Base-by-base conservation (phyloP, 2,329 filamentous ascomycete genomes). In the Zelopaecilomyces penicillatus region DNA sequence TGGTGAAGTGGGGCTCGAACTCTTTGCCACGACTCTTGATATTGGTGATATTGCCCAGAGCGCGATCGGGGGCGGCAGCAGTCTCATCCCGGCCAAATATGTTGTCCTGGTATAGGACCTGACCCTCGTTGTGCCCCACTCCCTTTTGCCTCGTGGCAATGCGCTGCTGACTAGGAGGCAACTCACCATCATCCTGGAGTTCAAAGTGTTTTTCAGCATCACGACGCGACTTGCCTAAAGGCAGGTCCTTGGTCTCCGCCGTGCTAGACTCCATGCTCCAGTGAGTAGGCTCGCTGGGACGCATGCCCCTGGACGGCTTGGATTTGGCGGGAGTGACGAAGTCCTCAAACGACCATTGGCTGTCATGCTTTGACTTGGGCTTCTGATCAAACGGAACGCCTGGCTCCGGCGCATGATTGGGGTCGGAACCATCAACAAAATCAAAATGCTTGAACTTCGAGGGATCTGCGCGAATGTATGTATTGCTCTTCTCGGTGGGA, bases 261-360 rank as follows among this genome's bases (percentile, higher is more conserved):
- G 26, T 19, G 48, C 33, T 43, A 10, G 37, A 37, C 39, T 89
- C 83, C 39, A 83, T 81, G 54, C 83, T 84, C 80, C 87, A 94
- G 19, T 42, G 39, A 19, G 19, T 19, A 19, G 19, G 19, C 19
- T 19, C 19, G 19, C 19, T 19, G 19, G 19, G 19, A 19, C 19
- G 19, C 19, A 19, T 19, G 34, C 75, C 69, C 48, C 82, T 76
- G 43, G 72, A 59, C 26, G 76, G 62, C 63, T 83, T 85, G 38
- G 73, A 68, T 72, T 95, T 95, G 52, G 83, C 76, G 0, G 91
- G 91, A 0, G 90, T 95, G 11, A 71, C 70, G 56, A 95, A 95
- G 65, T 95, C 89, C 49, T 87, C 80, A 64, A 97, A 97, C 40
- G 81, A 80, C 89, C 91, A 96, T 50, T 87, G 83, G 51, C 81